A percentile compares a stretch with the other conserved stretches of the same genome.
These are phyloP conservation scores for Colletotrichum agaves DNA, from an alignment of 2,329 filamentous ascomycete species.

Conservation along the genomic window DNA sequence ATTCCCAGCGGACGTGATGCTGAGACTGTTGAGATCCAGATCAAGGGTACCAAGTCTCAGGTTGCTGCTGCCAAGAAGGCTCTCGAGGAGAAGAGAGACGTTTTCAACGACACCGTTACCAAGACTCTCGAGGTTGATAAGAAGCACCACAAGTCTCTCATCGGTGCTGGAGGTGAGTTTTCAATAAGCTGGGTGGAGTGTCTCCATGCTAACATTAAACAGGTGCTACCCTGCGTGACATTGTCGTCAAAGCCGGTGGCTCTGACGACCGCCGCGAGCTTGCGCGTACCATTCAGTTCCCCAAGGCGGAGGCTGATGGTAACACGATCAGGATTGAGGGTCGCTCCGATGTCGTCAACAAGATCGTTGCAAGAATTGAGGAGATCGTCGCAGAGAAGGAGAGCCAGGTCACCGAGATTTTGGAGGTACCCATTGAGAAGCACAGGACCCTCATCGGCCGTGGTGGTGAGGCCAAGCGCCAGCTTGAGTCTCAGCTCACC, in stretches of 20 bases:
- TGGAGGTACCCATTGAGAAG: constrained; percentile 90
- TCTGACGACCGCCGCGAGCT: constrained; percentile 86
- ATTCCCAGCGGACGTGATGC: constrained; percentile 84
- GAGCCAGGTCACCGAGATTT: constrained; percentile 79
- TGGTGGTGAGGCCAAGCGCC: constrained; percentile 86
- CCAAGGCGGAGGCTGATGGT: constrained; percentile 84
- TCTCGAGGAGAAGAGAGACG: constrained; percentile 84
- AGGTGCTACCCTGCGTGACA: constrained; percentile 87
- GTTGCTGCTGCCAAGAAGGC: constrained; percentile 93
- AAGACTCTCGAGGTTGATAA: constrained; percentile 91
- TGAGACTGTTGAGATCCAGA: constrained; percentile 82
- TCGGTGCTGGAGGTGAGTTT: constrained; percentile 84
- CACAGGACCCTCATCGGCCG: constrained; percentile 92
- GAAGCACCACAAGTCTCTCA: constrained; percentile 90
- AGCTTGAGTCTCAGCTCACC: constrained; percentile 86
- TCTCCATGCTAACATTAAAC: constrained; percentile 50
- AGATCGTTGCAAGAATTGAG: constrained; percentile 85
- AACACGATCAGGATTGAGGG: constrained; percentile 91
- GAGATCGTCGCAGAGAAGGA: constrained; percentile 85
- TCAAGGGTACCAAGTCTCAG: constrained; percentile 92
- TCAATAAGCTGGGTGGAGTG: background rate
- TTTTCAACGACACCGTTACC: constrained; percentile 90
- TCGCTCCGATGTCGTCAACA: constrained; percentile 84
- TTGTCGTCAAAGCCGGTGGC: constrained; percentile 88
- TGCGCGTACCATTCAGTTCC: constrained; percentile 93